A percentile compares a stretch with the other conserved stretches of the same genome.
These are phyloP conservation scores for Amanita polypyramis DNA, from an alignment of 768 basidiomycete genomes.

Conservation along the genomic window DNA sequence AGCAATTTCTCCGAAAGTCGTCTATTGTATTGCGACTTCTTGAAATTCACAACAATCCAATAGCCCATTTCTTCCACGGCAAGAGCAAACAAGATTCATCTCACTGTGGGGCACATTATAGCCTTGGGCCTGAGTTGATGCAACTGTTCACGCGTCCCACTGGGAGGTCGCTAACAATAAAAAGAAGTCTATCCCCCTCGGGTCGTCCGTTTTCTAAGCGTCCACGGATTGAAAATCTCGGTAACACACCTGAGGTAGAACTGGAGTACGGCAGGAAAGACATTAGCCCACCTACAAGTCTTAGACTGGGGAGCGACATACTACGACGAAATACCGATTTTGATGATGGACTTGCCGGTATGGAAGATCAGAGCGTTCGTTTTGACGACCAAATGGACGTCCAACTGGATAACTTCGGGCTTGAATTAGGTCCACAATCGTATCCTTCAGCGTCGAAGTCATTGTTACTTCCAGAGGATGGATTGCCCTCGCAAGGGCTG, in stretches of 20 bases:
- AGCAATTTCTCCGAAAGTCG: slow-evolving; percentile 80
- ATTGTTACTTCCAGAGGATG: not conserved
- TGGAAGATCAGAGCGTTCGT: slow-evolving; percentile 48
- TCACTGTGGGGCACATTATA: slow-evolving; percentile 80
- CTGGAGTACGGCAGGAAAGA: slow-evolving; percentile 32
- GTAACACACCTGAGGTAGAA: slow-evolving; percentile 61
- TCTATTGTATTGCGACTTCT: slow-evolving; percentile 77
- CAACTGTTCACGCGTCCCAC: slow-evolving; percentile 77
- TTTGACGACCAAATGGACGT: not conserved
- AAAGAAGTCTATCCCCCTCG: slow-evolving; percentile 52
- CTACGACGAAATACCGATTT: slow-evolving; percentile 9
- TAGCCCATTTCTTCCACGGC: slow-evolving; percentile 79
- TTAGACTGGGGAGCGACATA: not conserved
- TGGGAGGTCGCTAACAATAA: slow-evolving; percentile 24
- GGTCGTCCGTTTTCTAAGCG: slow-evolving; percentile 52
- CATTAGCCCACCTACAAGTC: not conserved
- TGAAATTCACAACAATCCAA: slow-evolving; percentile 77
- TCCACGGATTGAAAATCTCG: slow-evolving; percentile 38
- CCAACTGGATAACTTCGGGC: not conserved
- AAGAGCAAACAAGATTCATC: slow-evolving; percentile 46
- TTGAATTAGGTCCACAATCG: not conserved
- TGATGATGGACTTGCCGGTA: slow-evolving; percentile 20
- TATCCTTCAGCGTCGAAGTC: not conserved
- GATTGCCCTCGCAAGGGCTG: not conserved
- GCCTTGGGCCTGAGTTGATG: slow-evolving; percentile 70